phyloP scores from a whole-genome alignment of 495 filamentous ascomycete genomes.

The Friedmanniomyces endolithicus region DNA sequence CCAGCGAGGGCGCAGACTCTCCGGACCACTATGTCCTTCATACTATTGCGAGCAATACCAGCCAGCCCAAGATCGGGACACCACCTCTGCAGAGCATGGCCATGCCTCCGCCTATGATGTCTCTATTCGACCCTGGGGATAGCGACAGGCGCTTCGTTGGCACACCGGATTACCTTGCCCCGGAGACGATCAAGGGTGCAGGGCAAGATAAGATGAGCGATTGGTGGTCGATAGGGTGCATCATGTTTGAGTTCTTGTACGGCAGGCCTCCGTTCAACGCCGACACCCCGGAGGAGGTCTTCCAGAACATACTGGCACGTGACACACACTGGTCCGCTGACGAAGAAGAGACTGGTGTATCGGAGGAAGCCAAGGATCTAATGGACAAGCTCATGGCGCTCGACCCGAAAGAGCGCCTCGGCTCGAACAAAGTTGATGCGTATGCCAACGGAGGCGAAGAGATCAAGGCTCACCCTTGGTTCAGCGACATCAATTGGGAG shows the following conservation, averaged over 20 bases:
- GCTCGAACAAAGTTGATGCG: constrained; percentile 69
- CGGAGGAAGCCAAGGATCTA: constrained; percentile 76
- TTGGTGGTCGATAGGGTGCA: constrained; percentile 98
- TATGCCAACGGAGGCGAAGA: constrained; percentile 73
- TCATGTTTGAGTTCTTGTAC: constrained; percentile 91
- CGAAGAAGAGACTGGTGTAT: constrained; percentile 43
- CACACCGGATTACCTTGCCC: constrained; percentile 92
- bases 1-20: constrained; percentile 46
- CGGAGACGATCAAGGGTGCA: constrained; percentile 88
- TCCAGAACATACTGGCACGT: constrained; percentile 85
- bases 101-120: constrained; percentile 92
- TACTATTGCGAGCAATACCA: constrained; percentile 29
- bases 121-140: constrained; percentile 90
- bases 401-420: constrained; percentile 67
- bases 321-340: constrained; percentile 82
- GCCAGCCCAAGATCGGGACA: constrained; percentile 32
- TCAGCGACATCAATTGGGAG: constrained; percentile 77
- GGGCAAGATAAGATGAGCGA: constrained; percentile 96
- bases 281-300: constrained; percentile 79
- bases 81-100: constrained; percentile 50
- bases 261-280: constrained; percentile 91
- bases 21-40: constrained; percentile 57
- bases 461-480: constrained; percentile 82
- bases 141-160: constrained; percentile 88
- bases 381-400: constrained; percentile 82